Evolutionary conservation across 768 basidiomycete species (phyloP).

Genomic region (Phanerodontia chrysosporium): DNA sequence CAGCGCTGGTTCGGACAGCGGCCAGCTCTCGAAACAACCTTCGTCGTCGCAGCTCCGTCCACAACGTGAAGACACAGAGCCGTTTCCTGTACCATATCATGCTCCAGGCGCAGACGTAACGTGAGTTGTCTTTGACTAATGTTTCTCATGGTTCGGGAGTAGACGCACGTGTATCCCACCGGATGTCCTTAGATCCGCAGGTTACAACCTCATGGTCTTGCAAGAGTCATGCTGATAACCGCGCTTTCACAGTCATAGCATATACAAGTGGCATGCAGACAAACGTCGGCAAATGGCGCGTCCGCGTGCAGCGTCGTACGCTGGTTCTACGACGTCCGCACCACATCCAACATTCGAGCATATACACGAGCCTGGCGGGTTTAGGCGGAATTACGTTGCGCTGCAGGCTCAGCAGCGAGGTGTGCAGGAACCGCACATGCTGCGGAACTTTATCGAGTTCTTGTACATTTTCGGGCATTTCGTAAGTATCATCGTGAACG

Average conservation of each 20-base stretch:
- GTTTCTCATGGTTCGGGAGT: neutral
- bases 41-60: conserved; percentile 21
- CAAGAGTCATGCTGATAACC: conserved; percentile 4
- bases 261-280: conserved; percentile 93
- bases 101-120: conserved; percentile 89
- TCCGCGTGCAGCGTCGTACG: conserved; percentile 67
- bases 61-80: conserved; percentile 51
- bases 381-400: conserved; percentile 83
- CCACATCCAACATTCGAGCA: conserved; percentile 82
- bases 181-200: conserved; percentile 1
- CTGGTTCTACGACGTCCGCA: conserved; percentile 45
- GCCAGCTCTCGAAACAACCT: conserved; percentile 25
- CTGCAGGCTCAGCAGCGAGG: conserved; percentile 68
- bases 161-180: neutral
- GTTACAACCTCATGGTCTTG: conserved; percentile 1
- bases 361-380: conserved; percentile 93
- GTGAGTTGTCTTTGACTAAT: conserved; percentile 46
- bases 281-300: conserved; percentile 57
- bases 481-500: conserved; percentile 44
- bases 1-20: conserved; percentile 26
- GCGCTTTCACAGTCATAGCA: conserved; percentile 61
- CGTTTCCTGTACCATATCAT: conserved; percentile 86
- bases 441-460: conserved; percentile 92
- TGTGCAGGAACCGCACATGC: conserved; percentile 42
- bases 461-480: conserved; percentile 94